phyloP scores from a whole-genome alignment of 768 basidiomycete genomes.

The Postia placenta region DNA sequence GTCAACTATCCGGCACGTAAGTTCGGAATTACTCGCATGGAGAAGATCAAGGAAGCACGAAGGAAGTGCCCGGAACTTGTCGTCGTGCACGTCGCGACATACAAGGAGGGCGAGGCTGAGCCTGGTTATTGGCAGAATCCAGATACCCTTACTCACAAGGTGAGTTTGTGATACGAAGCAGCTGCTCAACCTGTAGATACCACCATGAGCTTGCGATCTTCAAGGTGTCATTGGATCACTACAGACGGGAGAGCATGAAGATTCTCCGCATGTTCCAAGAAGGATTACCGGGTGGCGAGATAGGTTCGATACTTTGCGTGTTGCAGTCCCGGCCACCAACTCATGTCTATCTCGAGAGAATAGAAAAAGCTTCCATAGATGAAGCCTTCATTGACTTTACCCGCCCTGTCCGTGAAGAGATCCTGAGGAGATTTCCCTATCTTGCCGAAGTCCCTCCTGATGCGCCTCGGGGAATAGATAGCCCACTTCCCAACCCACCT shows the following conservation, averaged over 20 bases:
- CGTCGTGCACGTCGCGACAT: slow-evolving; percentile 93
- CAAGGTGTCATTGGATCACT: slow-evolving; percentile 85
- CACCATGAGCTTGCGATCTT: background rate
- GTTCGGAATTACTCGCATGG: slow-evolving; percentile 92
- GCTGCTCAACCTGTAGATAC: background rate
- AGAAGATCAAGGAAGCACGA: slow-evolving; percentile 74
- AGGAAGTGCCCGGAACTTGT: slow-evolving; percentile 80
- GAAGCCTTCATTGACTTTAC: slow-evolving; percentile 96
- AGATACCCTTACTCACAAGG: slow-evolving; percentile 90
- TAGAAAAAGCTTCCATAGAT: slow-evolving; percentile 97
- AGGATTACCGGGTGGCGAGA: slow-evolving; percentile 68
- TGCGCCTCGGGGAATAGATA: slow-evolving; percentile 67
- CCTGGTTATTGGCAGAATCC: slow-evolving; percentile 92
- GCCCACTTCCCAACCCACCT: slow-evolving; percentile 69
- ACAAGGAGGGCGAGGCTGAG: slow-evolving; percentile 79
- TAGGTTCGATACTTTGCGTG: slow-evolving; percentile 45
- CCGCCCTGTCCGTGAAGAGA: slow-evolving; percentile 63
- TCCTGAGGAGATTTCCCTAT: slow-evolving; percentile 73
- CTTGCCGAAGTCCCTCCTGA: slow-evolving; percentile 65
- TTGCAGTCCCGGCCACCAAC: background rate
- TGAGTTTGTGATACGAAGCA: slow-evolving; percentile 28
- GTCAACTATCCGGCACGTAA: slow-evolving; percentile 93
- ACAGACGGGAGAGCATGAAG: slow-evolving; percentile 85
- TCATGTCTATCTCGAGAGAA: background rate
- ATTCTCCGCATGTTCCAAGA: slow-evolving; percentile 82